Base-by-base conservation (phyloP, 2,329 filamentous ascomycete genomes). In the Tolypocladium inflatum region DNA sequence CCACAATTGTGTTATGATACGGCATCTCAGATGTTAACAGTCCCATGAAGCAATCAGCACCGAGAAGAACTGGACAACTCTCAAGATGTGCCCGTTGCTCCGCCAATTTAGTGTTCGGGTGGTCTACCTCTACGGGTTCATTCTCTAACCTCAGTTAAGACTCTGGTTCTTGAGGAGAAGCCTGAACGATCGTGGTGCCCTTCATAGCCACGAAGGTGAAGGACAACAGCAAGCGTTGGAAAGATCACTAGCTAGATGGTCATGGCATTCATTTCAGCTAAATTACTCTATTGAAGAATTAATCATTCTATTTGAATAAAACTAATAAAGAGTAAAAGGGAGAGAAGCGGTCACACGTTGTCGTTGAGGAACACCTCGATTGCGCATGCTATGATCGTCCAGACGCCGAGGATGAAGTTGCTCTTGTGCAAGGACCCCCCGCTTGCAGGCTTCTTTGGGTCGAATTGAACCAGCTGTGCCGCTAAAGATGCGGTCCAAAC, bases 341-440 rank as follows among this genome's bases (percentile, higher is more conserved):
- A 35, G 9, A 35, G 10, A 10, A 11, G 9, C 33, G 33, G 33
- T n/a, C 30, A 50, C 26, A n/a, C 26, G 2, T 33, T 33, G 15
- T 4, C 13, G 23, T 19, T 17, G 13, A 48, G 42, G 19, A 62
- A 55, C n/a, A 64, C 63, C 54, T 66, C 66, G 11, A 68, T 58
- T 3, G 62, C 59, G 43, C 59, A 63, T 1, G 57, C 62, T 2
- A 59, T 38, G 30, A 62, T 57, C 0, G 64, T 66, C 64, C 64
- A 66, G 0, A 63, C 54, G 0, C 64, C 64, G 3, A 66, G 61
- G 2, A 62, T 21, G 9, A 66, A 66, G 30, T 66, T 66, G 26
- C 62, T 61, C 51, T 58, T 62, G 38, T 66, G 64, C 21, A 66
- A 39, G 2, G 57, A 33, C 0, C 64, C 63, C 8, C 64, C 63